phyloP scores from a whole-genome alignment of 129 eudicot species.

The Artemisia annua region DNA sequence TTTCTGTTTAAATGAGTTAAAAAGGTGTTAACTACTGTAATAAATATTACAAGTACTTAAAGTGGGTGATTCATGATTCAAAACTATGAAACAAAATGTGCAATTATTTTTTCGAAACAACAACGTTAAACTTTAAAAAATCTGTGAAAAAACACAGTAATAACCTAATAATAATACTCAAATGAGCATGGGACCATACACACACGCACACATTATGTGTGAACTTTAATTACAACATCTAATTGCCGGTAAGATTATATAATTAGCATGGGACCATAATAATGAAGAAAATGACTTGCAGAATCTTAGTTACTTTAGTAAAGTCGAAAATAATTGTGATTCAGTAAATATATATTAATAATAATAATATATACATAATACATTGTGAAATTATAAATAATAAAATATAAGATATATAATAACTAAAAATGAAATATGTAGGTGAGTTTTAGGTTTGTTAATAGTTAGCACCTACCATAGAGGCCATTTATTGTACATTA shows the following conservation, averaged over 20 bases:
- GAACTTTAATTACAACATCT: not conserved
- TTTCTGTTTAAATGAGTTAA: too few species aligned
- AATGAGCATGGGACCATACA: not conserved
- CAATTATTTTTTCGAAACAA: too few species aligned
- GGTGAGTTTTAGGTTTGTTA: conserved; percentile 33
- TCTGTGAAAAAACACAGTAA: too few species aligned
- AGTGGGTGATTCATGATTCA: too few species aligned
- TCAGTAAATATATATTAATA: not conserved
- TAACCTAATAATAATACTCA: too few species aligned
- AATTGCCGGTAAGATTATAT: not conserved
- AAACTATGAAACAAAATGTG: too few species aligned
- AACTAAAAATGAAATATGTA: conserved; percentile 15
- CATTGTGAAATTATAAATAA: not conserved
- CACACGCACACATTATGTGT: not conserved
- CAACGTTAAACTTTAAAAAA: too few species aligned
- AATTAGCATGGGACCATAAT: conserved; percentile 2
- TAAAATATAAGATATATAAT: not conserved
- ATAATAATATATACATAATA: not conserved
- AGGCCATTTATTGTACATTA: conserved; percentile 40
- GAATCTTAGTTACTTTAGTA: not conserved
- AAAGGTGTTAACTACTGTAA: too few species aligned
- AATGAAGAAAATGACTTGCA: conserved; percentile 8
- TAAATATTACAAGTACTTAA: too few species aligned
- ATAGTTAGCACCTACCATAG: conserved; percentile 39
- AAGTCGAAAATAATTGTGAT: conserved; percentile 19